Base-by-base conservation (phyloP, 345 rosid genomes). In the Salix suchowensis region DNA sequence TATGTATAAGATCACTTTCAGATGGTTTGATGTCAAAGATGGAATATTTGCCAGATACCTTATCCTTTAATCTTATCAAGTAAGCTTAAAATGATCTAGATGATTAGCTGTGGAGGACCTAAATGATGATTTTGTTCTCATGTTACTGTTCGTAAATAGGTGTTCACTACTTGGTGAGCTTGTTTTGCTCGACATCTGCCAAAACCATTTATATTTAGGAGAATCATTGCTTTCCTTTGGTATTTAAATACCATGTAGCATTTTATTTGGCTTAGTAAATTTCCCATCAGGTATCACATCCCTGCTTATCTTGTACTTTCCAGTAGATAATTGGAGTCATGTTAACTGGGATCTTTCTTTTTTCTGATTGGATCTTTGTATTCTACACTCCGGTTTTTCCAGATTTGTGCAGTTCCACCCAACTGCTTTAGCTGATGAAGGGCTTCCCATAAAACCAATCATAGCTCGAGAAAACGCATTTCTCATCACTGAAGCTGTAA, bases 381-480 rank as follows among this genome's bases (percentile, higher is more conserved):
- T 11, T 15, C 52, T 14, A 65, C 34, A 61, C 21, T 78, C 40
- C 40, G 70, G 61, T 70, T 61, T 72, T 46, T 76, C 89, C 89
- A 93, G 99, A 81, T 96, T 96, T 76, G 99, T 96, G 78, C 98
- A 93, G 86, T 96, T 96, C 83, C 99, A 96, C 79, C 99, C 99
- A 4, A 96, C 98, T 73, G 97, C 99, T 79, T 86, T 96, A 80
- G 98, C 99, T 28, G 99, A 91, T 21, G 92, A 93, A 86, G 99
- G 99, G 69, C 96, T 96, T 76, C 97, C 98, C 52, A 78, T 87
- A 73, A 85, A 89, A 83, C 92, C 91, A 34, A 78, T 62, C 42
- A 88, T 75, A 60, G 68, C 88, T 60, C 88, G 97, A 76, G 96
- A 91, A 75, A 93, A 93, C n/a, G 90, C 96, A 2, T 93, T 96